Evolutionary conservation across 768 basidiomycete species (phyloP), one percentile per base, ranked within the genome.

Genomic region (Boletus barrowsii): DNA sequence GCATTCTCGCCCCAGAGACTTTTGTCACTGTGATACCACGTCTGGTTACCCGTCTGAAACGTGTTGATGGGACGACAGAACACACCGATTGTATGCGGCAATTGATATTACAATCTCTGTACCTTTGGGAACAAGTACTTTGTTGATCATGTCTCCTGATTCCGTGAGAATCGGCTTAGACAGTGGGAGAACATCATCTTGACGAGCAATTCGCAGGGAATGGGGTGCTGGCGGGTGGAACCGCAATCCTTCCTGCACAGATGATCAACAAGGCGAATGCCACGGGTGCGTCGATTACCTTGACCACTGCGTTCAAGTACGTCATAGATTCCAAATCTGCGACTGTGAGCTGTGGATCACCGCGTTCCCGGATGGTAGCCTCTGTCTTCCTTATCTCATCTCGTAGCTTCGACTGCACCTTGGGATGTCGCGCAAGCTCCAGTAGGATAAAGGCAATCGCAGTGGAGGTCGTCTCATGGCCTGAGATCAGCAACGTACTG

Each of bases 401-500:
- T 17, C 89, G 81, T 14, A 92, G 78, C 49, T 75, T 77, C 3
- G 69, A 69, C 63, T 90, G 88, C 10, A 81, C 67, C 14, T 80
- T 72, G 0, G 79, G 83, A 55, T 83, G 69, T 30, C 73, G 76
- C 1, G 83, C 77, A 10, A 91, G 74, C 59, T 85, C 82, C 47
- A 84, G 73, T 3, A 90, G 68, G 4, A 79, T 76, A 83, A 83
- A 90, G 46, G 75, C 70, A 22, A 82, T 53, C 2, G 77, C 75
- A 35, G 74, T 81, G 1, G 84, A 74, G 35, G 80, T 83, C 3
- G 83, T 86, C 65, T 87, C 86, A 65, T 87, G 79, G 2, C 76
- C 77, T 42, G 75, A 75, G 5, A 81, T 56, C 5, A 79, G 63
- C 14, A 79, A 71, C 15, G 75, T 78, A 18, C 77, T 78, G 17